Evolutionary conservation across 2,329 filamentous ascomycete species (phyloP), one percentile per base, ranked within the genome.

Genomic region (Clarireedia homoeocarpa): DNA sequence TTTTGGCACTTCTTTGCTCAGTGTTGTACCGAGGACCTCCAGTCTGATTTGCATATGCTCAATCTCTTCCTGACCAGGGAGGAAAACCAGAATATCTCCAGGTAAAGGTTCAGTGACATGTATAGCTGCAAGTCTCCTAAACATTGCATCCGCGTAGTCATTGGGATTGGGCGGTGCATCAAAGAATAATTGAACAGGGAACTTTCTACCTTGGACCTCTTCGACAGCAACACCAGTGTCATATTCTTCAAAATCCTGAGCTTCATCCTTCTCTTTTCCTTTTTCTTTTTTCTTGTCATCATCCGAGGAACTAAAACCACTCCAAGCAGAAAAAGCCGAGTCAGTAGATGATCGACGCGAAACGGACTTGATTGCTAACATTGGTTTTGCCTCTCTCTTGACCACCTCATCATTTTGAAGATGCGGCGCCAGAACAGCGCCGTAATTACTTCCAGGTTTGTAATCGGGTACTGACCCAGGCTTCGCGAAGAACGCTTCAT

Each of bases 31-130:
- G 61, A 91, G 88, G 57, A 95, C 88, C 61, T 92, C 89, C 34
- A 96, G 83, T 0, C 95, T 77, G 53, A 84, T 82, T 66, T 95
- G 88, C 0, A 91, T 78, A 0, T 82, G 80, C 63, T 96, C 91
- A 26, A 99, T 95, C 4, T 92, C 89, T 64, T 97, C 92, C 66
- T 96, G 91, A 0, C 94, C 94, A 0, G 89, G 91, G 12, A 99
- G 75, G 66, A 99, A 99, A 0, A 91, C 91, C 0, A 99, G 76
- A 6, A 99, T 87, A 68, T 97, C 94, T 26, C 95, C 94, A 0
- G 94, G 92, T n/a, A 96, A 78, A 0, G 91, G 88, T 63, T 96
- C 89, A 59, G 90, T 86, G 55, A 84, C 80, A 67, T 99, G 91
- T 14, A 97, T 86, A 64, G 90, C 85, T 67, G 96, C 88, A 17